Conservation (phyloP, 306 rosid genomes). For the Quercus ilex region DNA sequence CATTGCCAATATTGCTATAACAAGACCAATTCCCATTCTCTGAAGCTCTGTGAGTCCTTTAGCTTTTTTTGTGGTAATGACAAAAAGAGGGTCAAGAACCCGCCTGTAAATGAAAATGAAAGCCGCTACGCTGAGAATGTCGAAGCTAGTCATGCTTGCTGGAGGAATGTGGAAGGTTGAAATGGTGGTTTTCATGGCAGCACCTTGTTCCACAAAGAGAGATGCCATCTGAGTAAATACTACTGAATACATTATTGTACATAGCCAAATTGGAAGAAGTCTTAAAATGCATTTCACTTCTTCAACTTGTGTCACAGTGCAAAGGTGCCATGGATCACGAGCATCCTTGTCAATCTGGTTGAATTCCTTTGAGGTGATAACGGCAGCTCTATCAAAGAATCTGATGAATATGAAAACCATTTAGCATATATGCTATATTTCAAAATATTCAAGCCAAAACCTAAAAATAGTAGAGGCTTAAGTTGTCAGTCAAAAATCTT, state of each 20-base stretch:
- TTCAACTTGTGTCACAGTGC: slow-evolving; percentile 70
- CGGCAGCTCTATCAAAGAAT: slow-evolving; percentile 77
- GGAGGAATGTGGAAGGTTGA: slow-evolving; percentile 70
- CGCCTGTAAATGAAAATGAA: slow-evolving; percentile 63
- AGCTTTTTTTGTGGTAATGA: slow-evolving; percentile 17
- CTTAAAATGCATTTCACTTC: slow-evolving; percentile 78
- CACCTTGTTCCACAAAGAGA: slow-evolving; percentile 84
- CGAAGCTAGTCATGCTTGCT: slow-evolving; percentile 85
- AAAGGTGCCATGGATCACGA: slow-evolving; percentile 58
- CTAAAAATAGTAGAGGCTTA: too few relatives aligned
- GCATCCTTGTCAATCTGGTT: slow-evolving; percentile 15
- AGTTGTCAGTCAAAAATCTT: too few relatives aligned
- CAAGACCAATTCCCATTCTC: slow-evolving; percentile 81
- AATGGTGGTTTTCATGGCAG: slow-evolving; percentile 56
- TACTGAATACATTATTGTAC: slow-evolving; percentile 74
- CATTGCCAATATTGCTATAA: slow-evolving; percentile 64
- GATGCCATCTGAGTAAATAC: slow-evolving; percentile 91
- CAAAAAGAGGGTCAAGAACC: slow-evolving; percentile 44
- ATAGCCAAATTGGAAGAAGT: slow-evolving; percentile 77
- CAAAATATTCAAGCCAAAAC: background rate
- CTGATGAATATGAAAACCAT: slow-evolving; percentile 15
- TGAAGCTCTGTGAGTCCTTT: slow-evolving; percentile 61
- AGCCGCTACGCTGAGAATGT: slow-evolving; percentile 66
- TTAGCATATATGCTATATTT: background rate
- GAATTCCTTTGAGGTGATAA: slow-evolving; percentile 39